Evolutionary conservation across 306 rosid genomes (phyloP).

Genomic region (Cicer arietinum): DNA sequence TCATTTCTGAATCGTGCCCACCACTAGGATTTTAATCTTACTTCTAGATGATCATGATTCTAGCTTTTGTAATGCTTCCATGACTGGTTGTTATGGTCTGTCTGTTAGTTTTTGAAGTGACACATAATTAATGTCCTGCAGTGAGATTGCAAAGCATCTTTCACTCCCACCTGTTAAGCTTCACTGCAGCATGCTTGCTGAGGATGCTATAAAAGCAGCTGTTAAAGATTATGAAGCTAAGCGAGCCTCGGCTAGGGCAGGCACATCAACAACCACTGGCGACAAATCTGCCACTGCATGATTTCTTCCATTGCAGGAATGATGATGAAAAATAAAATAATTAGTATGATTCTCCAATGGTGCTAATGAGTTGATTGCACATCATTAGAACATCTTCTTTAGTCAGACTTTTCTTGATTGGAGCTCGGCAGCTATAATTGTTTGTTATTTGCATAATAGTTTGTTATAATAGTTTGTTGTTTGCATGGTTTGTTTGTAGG

Average conservation of each 20-base stretch:
- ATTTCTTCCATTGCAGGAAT: slow-evolving; percentile 31
- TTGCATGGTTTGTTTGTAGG: slow-evolving; percentile 25
- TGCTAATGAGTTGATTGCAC: slow-evolving; percentile 8
- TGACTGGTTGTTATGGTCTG: not conserved
- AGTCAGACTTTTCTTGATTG: slow-evolving; percentile 37
- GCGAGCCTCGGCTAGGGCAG: slow-evolving; percentile 46
- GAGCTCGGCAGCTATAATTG: not conserved
- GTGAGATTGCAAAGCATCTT: slow-evolving; percentile 97
- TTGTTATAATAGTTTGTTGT: not conserved
- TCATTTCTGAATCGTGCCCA: slow-evolving; percentile 1
- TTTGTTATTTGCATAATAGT: not conserved
- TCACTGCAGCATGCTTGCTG: slow-evolving; percentile 99
- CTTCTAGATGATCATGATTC: slow-evolving; percentile 14
- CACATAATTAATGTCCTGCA: slow-evolving; percentile 44
- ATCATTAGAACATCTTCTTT: slow-evolving; percentile 10
- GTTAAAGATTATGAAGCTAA: slow-evolving; percentile 86
- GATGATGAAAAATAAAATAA: slow-evolving; percentile 38
- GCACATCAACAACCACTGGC: slow-evolving; percentile 39
- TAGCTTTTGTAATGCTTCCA: not conserved
- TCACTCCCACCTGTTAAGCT: slow-evolving; percentile 98
- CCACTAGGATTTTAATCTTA: slow-evolving; percentile 7
- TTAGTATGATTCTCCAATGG: slow-evolving; percentile 1
- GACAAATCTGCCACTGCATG: slow-evolving; percentile 52
- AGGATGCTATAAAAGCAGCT: slow-evolving; percentile 99
- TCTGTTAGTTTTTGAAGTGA: slow-evolving; percentile 23